Conservation (phyloP, 805 yeast species). For the Starmerella vaccinii region DNA sequence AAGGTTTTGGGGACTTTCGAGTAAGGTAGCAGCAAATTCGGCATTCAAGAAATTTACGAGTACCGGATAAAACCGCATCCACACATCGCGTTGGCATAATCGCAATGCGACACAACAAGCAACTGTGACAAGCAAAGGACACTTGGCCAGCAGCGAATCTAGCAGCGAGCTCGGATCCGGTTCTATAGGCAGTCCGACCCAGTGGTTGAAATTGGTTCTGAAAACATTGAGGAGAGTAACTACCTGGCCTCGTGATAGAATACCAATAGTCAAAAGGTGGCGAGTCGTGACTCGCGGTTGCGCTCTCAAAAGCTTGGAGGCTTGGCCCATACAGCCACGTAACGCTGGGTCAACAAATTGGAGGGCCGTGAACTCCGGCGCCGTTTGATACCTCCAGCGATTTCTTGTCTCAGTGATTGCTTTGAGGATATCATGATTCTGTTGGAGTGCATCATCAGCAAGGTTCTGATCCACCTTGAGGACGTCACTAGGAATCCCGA, state of each 20-base stretch:
- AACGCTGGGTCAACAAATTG: constrained; percentile 5
- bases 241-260: constrained; percentile 42
- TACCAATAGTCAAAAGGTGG: constrained; percentile 41
- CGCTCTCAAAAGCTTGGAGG: constrained; percentile 10
- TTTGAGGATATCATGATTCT: neutral
- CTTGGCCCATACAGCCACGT: constrained; percentile 5
- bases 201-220: constrained; percentile 58
- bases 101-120: constrained; percentile 56
- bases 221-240: constrained; percentile 45
- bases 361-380: constrained; percentile 10
- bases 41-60: constrained; percentile 39
- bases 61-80: constrained; percentile 36
- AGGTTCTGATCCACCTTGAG: neutral
- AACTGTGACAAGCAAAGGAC: constrained; percentile 56
- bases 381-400: constrained; percentile 11
- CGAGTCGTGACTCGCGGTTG: constrained; percentile 3
- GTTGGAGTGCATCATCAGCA: neutral
- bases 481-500: neutral
- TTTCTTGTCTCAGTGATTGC: neutral
- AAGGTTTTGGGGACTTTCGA: constrained; percentile 38
- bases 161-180: constrained; percentile 42
- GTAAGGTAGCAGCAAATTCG: constrained; percentile 41
- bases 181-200: constrained; percentile 59
- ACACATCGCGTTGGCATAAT: constrained; percentile 37
- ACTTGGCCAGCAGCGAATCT: constrained; percentile 37